These are phyloP conservation scores for Styphnolobium japonicum DNA, from an alignment of 306 rosid genomes.

Conservation along the genomic window DNA sequence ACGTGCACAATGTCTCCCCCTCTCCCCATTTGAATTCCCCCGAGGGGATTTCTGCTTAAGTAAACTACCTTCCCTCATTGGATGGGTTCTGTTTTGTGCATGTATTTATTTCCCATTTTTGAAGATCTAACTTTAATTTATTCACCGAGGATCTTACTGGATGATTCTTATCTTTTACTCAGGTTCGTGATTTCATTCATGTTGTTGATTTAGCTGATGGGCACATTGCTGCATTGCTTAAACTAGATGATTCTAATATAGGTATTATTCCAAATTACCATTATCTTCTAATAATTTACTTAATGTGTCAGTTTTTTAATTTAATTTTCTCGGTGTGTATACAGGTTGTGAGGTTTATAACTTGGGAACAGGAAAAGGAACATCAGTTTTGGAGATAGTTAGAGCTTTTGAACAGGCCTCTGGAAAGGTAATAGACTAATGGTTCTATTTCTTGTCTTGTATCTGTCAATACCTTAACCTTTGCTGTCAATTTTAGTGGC, in stretches of 20 bases:
- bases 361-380: conserved; percentile 97
- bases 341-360: conserved; percentile 95
- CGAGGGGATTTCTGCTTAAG: background rate
- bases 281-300: background rate
- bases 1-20: background rate
- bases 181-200: conserved; percentile 98
- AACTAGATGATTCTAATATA: conserved; percentile 60
- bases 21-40: background rate
- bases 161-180: conserved; percentile 33
- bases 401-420: conserved; percentile 89
- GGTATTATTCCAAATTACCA: conserved; percentile 42
- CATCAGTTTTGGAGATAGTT: conserved; percentile 96
- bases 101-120: background rate
- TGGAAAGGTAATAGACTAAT: conserved; percentile 59
- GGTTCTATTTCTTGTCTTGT: background rate
- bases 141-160: conserved; percentile 12
- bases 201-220: conserved; percentile 97
- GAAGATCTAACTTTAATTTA: conserved; percentile 3
- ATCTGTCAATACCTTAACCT: background rate
- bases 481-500: background rate
- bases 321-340: conserved; percentile 8
- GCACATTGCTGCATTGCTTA: conserved; percentile 87
- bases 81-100: background rate
- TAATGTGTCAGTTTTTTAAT: background rate
- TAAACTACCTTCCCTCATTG: background rate